A percentile compares a stretch with the other conserved stretches of the same genome.
phyloP scores from a whole-genome alignment of 371 early-diverging fungal species.

The Apophysomyces sp. region DNA sequence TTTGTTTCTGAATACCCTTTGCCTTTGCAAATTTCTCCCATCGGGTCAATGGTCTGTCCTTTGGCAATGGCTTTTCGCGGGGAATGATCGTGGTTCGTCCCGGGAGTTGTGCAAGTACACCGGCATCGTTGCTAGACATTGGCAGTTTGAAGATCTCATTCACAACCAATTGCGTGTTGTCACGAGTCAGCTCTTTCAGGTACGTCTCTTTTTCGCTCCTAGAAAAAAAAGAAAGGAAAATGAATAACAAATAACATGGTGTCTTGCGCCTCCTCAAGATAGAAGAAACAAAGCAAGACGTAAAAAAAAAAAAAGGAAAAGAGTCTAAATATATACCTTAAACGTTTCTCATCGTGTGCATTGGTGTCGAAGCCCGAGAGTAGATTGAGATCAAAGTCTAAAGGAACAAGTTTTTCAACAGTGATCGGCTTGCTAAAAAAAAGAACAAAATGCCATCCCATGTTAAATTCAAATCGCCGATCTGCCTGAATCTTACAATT shows the following conservation, averaged over 20 bases:
- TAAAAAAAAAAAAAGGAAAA: too few species aligned
- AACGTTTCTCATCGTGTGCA: conserved; percentile 65
- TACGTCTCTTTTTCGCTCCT: conserved; percentile 50
- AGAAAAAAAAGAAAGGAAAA: not conserved
- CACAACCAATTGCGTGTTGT: conserved; percentile 83
- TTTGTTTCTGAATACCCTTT: conserved; percentile 95
- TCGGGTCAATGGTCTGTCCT: conserved; percentile 86
- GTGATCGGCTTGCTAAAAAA: conserved; percentile 57
- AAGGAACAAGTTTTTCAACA: conserved; percentile 75
- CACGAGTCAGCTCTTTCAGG: conserved; percentile 75
- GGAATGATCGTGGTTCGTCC: conserved; percentile 67
- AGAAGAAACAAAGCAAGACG: too few species aligned
- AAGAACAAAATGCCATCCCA: conserved; percentile 1
- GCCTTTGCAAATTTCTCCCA: conserved; percentile 99
- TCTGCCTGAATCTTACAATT: conserved; percentile 38
- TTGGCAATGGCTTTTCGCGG: conserved; percentile 92
- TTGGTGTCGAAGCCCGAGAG: conserved; percentile 82
- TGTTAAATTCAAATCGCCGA: not conserved
- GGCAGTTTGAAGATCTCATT: conserved; percentile 88
- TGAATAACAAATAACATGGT: not conserved
- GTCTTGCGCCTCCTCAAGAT: too few species aligned
- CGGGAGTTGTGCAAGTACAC: conserved; percentile 85
- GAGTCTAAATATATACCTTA: conserved; percentile 39
- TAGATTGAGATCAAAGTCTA: conserved; percentile 85
- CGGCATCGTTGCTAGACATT: conserved; percentile 67